These are phyloP conservation scores for Cryphonectria naterciae DNA, from an alignment of 2,329 filamentous ascomycete species.

Conservation along the genomic window DNA sequence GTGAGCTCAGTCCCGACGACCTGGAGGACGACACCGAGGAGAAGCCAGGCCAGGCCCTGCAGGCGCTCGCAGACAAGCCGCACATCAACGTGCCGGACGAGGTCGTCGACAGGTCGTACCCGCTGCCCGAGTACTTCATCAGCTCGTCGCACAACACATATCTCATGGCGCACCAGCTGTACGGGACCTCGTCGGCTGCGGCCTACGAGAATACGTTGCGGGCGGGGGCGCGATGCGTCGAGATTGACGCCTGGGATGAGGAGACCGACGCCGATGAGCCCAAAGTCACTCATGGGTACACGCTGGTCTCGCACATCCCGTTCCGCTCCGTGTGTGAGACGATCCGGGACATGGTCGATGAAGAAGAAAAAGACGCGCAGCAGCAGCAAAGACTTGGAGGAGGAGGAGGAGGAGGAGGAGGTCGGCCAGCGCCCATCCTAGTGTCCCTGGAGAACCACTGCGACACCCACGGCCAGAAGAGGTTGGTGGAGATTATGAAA, in stretches of 20 bases:
- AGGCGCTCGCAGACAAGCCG: conserved; percentile 57
- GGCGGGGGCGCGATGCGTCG: conserved; percentile 70
- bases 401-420: background rate
- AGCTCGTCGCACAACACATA: conserved; percentile 77
- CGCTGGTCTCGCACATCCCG: conserved; percentile 66
- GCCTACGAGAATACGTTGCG: conserved; percentile 67
- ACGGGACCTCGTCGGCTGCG: conserved; percentile 62
- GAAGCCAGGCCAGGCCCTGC: conserved; percentile 50
- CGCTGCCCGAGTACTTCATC: conserved; percentile 72
- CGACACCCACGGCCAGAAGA: conserved; percentile 58
- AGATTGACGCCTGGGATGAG: conserved; percentile 75
- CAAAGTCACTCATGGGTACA: conserved; percentile 73
- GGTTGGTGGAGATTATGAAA: conserved; percentile 67
- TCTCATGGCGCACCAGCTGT: conserved; percentile 70
- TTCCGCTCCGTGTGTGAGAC: conserved; percentile 69
- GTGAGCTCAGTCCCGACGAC: conserved; percentile 53
- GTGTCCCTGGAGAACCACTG: conserved; percentile 73
- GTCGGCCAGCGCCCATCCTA: conserved; percentile 59
- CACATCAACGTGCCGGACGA: conserved; percentile 60
- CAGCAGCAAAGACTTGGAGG: background rate
- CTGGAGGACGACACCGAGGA: conserved; percentile 49
- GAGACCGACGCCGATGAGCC: conserved; percentile 63
- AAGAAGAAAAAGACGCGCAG: conserved; percentile 53
- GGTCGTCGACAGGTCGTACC: conserved; percentile 60
- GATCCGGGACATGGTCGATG: conserved; percentile 64